Evolutionary conservation across 305 asterid species (phyloP).

Genomic region (Fraxinus ornus): DNA sequence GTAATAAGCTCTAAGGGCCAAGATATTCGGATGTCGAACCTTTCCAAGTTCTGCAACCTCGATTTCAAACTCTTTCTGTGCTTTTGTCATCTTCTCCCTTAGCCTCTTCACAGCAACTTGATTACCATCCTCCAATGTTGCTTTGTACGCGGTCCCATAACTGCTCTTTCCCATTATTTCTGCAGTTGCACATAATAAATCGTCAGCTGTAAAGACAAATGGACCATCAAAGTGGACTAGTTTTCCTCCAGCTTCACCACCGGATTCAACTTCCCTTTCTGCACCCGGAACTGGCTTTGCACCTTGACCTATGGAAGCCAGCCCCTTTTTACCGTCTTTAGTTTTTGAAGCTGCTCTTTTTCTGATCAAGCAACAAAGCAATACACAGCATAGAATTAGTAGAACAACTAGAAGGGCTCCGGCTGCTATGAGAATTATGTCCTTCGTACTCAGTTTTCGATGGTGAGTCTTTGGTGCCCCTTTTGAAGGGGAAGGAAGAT

Average conservation of each 20-base stretch:
- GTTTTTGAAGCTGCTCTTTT: constrained; percentile 45
- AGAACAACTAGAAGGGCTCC: constrained; percentile 51
- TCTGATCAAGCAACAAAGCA: constrained; percentile 55
- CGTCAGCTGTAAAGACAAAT: constrained; percentile 47
- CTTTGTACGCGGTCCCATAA: constrained; percentile 52
- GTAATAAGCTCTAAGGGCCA: constrained; percentile 54
- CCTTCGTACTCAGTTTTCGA: constrained; percentile 67
- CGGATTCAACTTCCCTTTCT: constrained; percentile 37
- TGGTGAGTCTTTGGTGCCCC: constrained; percentile 24
- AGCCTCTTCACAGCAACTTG: constrained; percentile 51
- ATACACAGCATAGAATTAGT: constrained; percentile 44
- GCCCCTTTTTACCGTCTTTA: constrained; percentile 32
- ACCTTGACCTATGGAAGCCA: constrained; percentile 28
- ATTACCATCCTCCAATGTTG: constrained; percentile 45
- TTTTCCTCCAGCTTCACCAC: constrained; percentile 50
- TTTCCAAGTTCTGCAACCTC: constrained; percentile 50
- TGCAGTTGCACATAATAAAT: constrained; percentile 50
- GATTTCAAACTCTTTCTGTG: constrained; percentile 47
- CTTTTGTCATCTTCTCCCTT: constrained; percentile 51
- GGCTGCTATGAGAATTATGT: constrained; percentile 75
- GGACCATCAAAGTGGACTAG: constrained; percentile 57
- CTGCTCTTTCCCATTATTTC: constrained; percentile 56
- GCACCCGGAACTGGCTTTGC: constrained; percentile 30
- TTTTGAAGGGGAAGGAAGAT: constrained; percentile 37
- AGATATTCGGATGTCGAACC: constrained; percentile 40